Evolutionary conservation across 805 yeast species (phyloP).

Genomic region (Yarrowia porcina): DNA sequence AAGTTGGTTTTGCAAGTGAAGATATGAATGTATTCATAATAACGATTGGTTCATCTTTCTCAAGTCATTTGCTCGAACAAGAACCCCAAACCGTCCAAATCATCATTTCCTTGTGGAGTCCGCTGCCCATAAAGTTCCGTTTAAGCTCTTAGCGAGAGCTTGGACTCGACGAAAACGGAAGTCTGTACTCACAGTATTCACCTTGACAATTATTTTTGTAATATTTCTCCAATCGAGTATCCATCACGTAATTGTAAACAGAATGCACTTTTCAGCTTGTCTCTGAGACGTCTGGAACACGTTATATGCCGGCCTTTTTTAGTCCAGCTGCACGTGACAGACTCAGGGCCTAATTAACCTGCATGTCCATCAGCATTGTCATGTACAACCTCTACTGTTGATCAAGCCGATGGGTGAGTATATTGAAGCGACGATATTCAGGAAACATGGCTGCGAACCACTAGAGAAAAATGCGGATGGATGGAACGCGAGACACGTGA

Average conservation of each 20-base stretch:
- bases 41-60: not conserved
- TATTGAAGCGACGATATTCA: not conserved
- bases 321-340: not conserved
- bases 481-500: not conserved
- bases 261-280: too few species aligned
- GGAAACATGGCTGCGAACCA: not conserved
- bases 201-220: too few species aligned
- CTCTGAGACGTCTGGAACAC: not conserved
- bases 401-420: slow-evolving; percentile 20
- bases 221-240: too few species aligned
- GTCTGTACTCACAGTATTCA: too few species aligned
- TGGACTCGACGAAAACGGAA: not conserved
- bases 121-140: not conserved
- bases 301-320: not conserved
- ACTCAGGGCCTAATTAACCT: slow-evolving; percentile 2
- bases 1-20: too few species aligned
- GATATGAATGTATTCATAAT: too few species aligned
- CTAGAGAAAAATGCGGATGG: not conserved
- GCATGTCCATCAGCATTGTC: slow-evolving; percentile 17
- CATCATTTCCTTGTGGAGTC: not conserved
- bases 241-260: not conserved
- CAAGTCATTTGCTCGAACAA: not conserved
- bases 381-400: slow-evolving; percentile 13
- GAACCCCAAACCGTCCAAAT: not conserved
- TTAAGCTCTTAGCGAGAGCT: not conserved